These are phyloP conservation scores for Blastobotrys parvus DNA, from an alignment of 805 yeast species.

Conservation along the genomic window DNA sequence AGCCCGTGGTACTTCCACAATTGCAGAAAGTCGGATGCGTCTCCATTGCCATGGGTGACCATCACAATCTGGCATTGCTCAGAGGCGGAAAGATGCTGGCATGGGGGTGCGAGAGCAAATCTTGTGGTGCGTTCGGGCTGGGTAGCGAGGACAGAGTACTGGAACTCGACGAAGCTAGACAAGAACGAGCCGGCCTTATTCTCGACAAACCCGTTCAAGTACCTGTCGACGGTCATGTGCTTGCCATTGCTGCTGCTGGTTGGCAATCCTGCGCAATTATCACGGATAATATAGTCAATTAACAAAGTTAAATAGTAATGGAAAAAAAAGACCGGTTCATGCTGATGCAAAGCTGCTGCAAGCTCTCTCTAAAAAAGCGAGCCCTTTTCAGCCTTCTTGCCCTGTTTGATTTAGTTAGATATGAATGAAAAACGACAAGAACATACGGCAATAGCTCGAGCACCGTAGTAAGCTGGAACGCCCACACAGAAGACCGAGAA, in stretches of 20 bases:
- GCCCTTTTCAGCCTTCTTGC: conserved; percentile 5
- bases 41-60: conserved; percentile 61
- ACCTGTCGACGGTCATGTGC: conserved; percentile 30
- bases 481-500: conserved; percentile 55
- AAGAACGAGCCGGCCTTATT: conserved; percentile 20
- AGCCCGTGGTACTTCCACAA: conserved; percentile 33
- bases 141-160: conserved; percentile 30
- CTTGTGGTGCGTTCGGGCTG: conserved; percentile 66
- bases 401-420: background rate
- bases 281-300: conserved; percentile 12
- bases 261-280: conserved; percentile 73
- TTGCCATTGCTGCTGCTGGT: conserved; percentile 65
- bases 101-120: conserved; percentile 60
- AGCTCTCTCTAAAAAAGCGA: conserved; percentile 1
- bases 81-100: conserved; percentile 46
- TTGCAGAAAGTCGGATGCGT: conserved; percentile 42
- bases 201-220: conserved; percentile 36
- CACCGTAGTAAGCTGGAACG: conserved; percentile 59
- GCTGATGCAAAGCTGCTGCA: no score
- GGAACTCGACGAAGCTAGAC: conserved; percentile 7
- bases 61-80: conserved; percentile 58
- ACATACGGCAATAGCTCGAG: conserved; percentile 47
- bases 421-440: background rate
- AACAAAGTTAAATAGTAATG: no score
- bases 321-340: no score